A percentile compares a stretch with the other conserved stretches of the same genome.
Evolutionary conservation across 768 basidiomycete species (phyloP).

Genomic region (Termitomyces sp.): DNA sequence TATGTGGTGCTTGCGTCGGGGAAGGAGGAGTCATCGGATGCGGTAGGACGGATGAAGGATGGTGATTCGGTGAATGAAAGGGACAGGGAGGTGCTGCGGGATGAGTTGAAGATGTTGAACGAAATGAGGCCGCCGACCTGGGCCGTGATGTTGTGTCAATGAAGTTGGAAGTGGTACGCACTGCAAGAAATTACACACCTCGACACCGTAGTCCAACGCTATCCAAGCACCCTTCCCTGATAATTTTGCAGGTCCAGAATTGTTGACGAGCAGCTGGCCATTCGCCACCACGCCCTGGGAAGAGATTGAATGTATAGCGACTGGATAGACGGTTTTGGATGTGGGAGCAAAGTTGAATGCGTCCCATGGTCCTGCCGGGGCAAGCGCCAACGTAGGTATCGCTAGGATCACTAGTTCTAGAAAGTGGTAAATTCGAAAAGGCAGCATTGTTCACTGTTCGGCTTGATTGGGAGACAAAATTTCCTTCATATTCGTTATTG

Average conservation of each 20-base stretch:
- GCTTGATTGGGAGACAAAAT: not conserved
- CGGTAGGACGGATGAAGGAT: slow-evolving; percentile 42
- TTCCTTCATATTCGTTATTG: not conserved
- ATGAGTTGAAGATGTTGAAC: slow-evolving; percentile 31
- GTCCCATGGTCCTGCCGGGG: slow-evolving; percentile 48
- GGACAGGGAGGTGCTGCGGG: slow-evolving; percentile 30
- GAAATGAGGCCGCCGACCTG: slow-evolving; percentile 49
- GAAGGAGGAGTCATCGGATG: slow-evolving; percentile 49
- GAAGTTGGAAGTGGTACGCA: no score
- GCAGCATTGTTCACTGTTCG: not conserved
- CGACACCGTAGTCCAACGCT: slow-evolving; percentile 49
- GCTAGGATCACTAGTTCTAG: not conserved
- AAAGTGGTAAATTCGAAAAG: not conserved
- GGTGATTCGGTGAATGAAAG: slow-evolving; percentile 58
- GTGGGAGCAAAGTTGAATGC: slow-evolving; percentile 44
- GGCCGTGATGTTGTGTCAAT: slow-evolving; percentile 11
- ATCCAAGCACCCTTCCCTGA: slow-evolving; percentile 37
- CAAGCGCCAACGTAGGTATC: slow-evolving; percentile 14
- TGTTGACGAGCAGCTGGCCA: slow-evolving; percentile 26
- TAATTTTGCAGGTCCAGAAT: slow-evolving; percentile 32
- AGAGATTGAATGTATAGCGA: slow-evolving; percentile 26
- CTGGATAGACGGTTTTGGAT: slow-evolving; percentile 40
- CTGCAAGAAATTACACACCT: slow-evolving; percentile 24
- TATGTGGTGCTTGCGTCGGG: slow-evolving; percentile 38
- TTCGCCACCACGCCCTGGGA: slow-evolving; percentile 28